Base-by-base conservation (phyloP, 768 basidiomycete species). In the Glaciozyma antarctica region DNA sequence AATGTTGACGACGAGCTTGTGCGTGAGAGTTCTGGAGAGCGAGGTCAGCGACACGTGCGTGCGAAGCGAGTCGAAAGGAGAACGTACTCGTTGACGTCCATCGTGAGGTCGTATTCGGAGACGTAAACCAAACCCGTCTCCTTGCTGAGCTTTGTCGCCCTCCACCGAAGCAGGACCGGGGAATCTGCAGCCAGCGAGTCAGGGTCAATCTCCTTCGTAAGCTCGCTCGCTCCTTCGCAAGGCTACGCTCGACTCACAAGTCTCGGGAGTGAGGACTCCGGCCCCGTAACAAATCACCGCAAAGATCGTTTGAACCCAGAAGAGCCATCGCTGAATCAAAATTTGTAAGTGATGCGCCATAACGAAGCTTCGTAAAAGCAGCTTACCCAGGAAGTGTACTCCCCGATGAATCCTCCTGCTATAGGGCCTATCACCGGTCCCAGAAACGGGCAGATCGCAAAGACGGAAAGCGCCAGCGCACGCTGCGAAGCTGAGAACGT, bases 121-220 rank as follows among this genome's bases (percentile, higher is more conserved):
- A 63, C 60, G 63, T 60, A 49, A 22, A n/a, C 13, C 5, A n/a
- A 3, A 7, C 71, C 69, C 2, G 61, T 67, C 63, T 72, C 71
- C 45, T 59, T 58, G 8, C 47, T 47, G 16, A 70, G 63, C 61
- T 62, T 60, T 21, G 53, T 58, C 4, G 79, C 80, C n/a, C 77
- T 77, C 28, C 81, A 80, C 34, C 79, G 71, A 19, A 84, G 83
- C 47, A 89, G 80, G 45, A 87, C 78, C 1, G 88, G 88, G 0
- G 81, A 21, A 10, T 48, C 47, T 21, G n/a, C 19, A 48, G 16
- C 47, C 21, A 48, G 7, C 10, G 16, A 48, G 7, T 48, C 47
- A 48, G 19, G 6, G 2, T 21, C 7, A 2, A 5, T 48, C 21
- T 7, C n/a, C 21, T 48, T 24, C 19, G 47, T 21, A 24, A 48